Evolutionary conservation across 1,139 yeast genomes (phyloP).

Genomic region (Schizosaccharomyces versatilis): DNA sequence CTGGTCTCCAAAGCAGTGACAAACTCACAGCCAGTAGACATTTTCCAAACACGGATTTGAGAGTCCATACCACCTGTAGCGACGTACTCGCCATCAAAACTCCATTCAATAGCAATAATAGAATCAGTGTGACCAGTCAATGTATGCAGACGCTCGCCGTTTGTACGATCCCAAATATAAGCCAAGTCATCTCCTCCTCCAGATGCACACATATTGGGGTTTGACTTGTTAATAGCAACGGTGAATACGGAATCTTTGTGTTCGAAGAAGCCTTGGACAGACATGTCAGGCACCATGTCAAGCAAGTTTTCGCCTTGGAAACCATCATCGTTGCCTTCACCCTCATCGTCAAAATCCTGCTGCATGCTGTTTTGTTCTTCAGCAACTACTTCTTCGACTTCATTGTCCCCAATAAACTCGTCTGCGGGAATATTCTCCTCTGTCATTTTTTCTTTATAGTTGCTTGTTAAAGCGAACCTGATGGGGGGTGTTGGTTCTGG

Average conservation of each 20-base stretch:
- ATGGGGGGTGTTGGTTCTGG: too few species aligned
- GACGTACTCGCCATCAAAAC: conserved; percentile 55
- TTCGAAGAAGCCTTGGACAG: conserved; percentile 68
- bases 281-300: conserved; percentile 49
- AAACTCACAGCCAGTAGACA: conserved; percentile 53
- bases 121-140: conserved; percentile 51
- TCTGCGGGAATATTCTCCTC: not conserved
- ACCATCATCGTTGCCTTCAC: not conserved
- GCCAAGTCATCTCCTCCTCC: conserved; percentile 72
- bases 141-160: conserved; percentile 11
- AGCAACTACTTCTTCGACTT: conserved; percentile 7
- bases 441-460: not conserved
- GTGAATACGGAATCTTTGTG: conserved; percentile 71
- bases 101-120: conserved; percentile 64
- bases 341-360: conserved; percentile 2
- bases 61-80: conserved; percentile 94
- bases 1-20: conserved; percentile 61
- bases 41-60: conserved; percentile 47
- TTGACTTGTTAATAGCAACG: conserved; percentile 53
- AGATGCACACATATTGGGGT: conserved; percentile 69
- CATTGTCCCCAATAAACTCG: conserved; percentile 1
- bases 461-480: too few species aligned
- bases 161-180: conserved; percentile 41
- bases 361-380: conserved; percentile 4
- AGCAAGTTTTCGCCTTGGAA: not conserved